Base-by-base conservation (phyloP, 1,139 yeast genomes). In the Sugiyamaella pinicola region DNA sequence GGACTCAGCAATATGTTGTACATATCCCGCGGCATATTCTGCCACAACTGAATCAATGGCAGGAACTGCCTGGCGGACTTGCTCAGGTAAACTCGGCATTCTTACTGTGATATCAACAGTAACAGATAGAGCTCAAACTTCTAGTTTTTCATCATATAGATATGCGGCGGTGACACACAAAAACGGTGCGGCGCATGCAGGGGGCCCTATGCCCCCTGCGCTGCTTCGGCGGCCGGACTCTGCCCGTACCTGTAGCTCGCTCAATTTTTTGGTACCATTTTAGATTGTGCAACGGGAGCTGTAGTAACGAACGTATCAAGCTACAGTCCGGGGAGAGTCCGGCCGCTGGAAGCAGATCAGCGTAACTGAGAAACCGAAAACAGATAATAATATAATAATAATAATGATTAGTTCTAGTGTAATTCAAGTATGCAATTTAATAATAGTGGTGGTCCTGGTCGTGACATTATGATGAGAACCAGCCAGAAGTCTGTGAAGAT, bases 1-100 rank as follows among this genome's bases (percentile, higher is more conserved):
- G 22, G 87, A 77, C 50, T 75, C 77, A 21, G 89, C 81, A 21
- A 90, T 76, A 71, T 89, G 93, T 58, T 85, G 84, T 54, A 88
- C 82, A 64, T 90, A 91, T 1, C 98, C 99, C 43, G 85, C 85
- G 2, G 96, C 95, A 65, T 91, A 91, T 59, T 90, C 95, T 1
- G 95, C 83, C 21, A 91, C 96, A n/a, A 90, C 83, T 1, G 91
- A 84, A 63, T 93, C 98, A 49, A 91, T 80, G 0, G 87, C 77
- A 2, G 96, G 95, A 5, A 85, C 95, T 0, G 96, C 93, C 68
- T 85, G 89, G 59, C 96, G 85, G n/a, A 91, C 84, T 67, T 85
- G 58, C 40, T 57, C 57, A 8, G 65, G 53, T 37, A 57, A 47
- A 28, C 49, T 52, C 22, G 58, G 56, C 58, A 58, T 57, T 17